Conservation (phyloP, 345 rosid genomes). For the Chamaenerion angustifolium region DNA sequence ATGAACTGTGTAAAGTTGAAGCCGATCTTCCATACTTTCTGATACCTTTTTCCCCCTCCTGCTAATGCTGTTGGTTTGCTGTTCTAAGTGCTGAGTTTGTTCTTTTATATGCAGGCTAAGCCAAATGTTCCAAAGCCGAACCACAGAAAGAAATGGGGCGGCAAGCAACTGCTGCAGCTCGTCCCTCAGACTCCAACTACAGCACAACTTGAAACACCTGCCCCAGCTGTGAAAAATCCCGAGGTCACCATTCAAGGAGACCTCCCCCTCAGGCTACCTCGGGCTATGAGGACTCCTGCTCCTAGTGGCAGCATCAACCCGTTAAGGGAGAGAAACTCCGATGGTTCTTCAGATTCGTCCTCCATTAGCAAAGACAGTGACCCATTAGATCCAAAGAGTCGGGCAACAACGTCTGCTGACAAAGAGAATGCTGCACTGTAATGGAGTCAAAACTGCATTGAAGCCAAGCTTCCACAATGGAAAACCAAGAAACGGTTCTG, state of each 20-base stretch:
- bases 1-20: too few relatives aligned
- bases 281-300: slow-evolving; percentile 59
- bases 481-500: too few relatives aligned
- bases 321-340: slow-evolving; percentile 71
- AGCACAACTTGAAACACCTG: slow-evolving; percentile 20
- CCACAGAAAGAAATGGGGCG: slow-evolving; percentile 65
- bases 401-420: slow-evolving; percentile 41
- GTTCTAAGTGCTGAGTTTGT: not conserved
- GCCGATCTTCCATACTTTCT: not conserved
- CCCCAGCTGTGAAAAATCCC: slow-evolving; percentile 15
- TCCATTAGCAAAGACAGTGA: slow-evolving; percentile 24
- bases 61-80: too few relatives aligned
- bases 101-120: slow-evolving; percentile 32
- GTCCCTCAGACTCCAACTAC: slow-evolving; percentile 50
- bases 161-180: slow-evolving; percentile 52
- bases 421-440: slow-evolving; percentile 53
- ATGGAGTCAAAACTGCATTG: not conserved
- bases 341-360: slow-evolving; percentile 23
- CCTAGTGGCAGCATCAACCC: slow-evolving; percentile 41
- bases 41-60: slow-evolving; percentile 1
- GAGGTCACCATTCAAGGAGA: slow-evolving; percentile 24
- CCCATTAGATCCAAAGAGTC: slow-evolving; percentile 29
- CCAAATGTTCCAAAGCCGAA: slow-evolving; percentile 50
- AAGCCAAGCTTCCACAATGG: too few relatives aligned
- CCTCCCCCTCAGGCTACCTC: slow-evolving; percentile 51